phyloP scores from a whole-genome alignment of 129 eudicot genomes.

The Erigeron canadensis region DNA sequence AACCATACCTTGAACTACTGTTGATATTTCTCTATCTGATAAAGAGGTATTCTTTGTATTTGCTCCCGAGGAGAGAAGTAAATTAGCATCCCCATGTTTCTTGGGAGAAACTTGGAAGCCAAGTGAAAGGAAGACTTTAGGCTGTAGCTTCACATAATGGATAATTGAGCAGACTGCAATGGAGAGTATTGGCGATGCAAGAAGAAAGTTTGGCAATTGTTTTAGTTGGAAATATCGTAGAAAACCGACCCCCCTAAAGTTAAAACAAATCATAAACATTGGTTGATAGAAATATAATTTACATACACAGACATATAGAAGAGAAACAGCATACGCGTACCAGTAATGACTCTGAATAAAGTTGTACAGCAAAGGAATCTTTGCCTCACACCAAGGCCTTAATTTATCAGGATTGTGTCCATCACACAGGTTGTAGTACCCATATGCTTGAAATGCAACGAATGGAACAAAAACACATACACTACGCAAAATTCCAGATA shows the following conservation, averaged over 20 bases:
- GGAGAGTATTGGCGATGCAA: slow-evolving; percentile 83
- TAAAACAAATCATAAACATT: slow-evolving; percentile 11
- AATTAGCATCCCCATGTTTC: slow-evolving; percentile 15
- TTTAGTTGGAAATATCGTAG: slow-evolving; percentile 74
- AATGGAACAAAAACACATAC: slow-evolving; percentile 59
- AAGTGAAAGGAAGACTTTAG: slow-evolving; percentile 56
- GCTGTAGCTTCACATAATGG: slow-evolving; percentile 57
- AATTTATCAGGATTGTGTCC: slow-evolving; percentile 43
- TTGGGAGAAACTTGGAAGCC: slow-evolving; percentile 48
- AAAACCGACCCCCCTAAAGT: slow-evolving; percentile 88
- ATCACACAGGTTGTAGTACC: slow-evolving; percentile 68
- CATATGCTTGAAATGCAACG: slow-evolving; percentile 85
- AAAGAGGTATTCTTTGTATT: slow-evolving; percentile 6
- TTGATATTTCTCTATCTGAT: slow-evolving; percentile 21
- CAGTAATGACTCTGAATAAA: slow-evolving; percentile 90
- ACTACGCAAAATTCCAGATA: slow-evolving; percentile 62
- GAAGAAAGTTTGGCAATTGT: slow-evolving; percentile 88
- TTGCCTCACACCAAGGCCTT: slow-evolving; percentile 91
- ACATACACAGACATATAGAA: background rate
- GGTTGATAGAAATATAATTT: background rate
- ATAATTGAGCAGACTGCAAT: slow-evolving; percentile 60
- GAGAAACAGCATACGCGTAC: slow-evolving; percentile 39
- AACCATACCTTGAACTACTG: slow-evolving; percentile 46
- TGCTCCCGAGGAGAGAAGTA: background rate
- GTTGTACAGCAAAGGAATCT: slow-evolving; percentile 73